Evolutionary conservation across 495 filamentous ascomycete species (phyloP), one percentile per base, ranked within the genome.

Genomic region (Podospora comata): DNA sequence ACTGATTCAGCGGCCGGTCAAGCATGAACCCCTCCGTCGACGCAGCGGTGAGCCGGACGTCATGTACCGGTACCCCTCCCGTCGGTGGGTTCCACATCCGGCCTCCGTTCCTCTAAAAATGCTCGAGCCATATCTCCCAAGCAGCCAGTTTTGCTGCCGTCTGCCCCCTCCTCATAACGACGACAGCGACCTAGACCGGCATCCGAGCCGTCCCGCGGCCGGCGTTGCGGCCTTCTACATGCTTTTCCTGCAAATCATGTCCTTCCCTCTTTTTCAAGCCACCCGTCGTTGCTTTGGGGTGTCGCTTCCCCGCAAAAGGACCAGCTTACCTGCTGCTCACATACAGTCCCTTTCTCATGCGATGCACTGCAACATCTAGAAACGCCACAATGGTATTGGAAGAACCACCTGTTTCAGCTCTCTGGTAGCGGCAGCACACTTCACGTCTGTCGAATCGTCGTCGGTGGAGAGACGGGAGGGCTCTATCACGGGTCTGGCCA

Each of bases 161-260:
- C 55, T 48, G 7, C 9, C 39, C 3, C 39, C 39, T 26, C 55
- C 18, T 58, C 19, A 58, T 20, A 20, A 20, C 55, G 55, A 58
- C n/a, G 19, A 26, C 55, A 19, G 18, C 11, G 62, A 55, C 60
- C 67, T 59, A 64, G 62, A 55, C 60, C 67, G 62, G 66, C 65
- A 73, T 69, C 70, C 73, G 71, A 75, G 67, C 73, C 73, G 73
- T 73, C 73, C 73, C 73, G 71, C 65, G 59, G 60, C 66, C 23
- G 62, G 39, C 39, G 39, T 62, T 65, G 18, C 23, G n/a, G 26
- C 63, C 20, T 32, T 48, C 59, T 55, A 27, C 20, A 19, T n/a
- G 26, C 23, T 23, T 64, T 53, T 20, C 15, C 55, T 26, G n/a
- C 23, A 19, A 20, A 58, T 4, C 55, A 69, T 72, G 66, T 68